Percentiles rank a stretch among this genome's conserved stretches.
Evolutionary conservation across 495 filamentous ascomycete species (phyloP).

Genomic region (Tuber indicum): DNA sequence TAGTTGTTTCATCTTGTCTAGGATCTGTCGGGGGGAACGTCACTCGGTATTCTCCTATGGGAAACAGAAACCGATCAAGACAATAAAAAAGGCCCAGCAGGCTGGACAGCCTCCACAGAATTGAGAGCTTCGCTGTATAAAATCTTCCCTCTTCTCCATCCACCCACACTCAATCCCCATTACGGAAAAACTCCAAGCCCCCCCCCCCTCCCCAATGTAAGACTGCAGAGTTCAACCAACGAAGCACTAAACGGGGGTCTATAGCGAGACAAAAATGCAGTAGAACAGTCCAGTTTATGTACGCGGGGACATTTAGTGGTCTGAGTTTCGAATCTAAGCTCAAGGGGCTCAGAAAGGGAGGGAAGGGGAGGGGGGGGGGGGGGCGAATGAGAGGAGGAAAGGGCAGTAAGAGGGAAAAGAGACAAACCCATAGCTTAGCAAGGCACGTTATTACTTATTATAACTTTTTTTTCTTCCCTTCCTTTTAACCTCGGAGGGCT

Average conservation of each 20-base stretch:
- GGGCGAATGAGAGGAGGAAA: neutral
- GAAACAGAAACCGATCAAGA: neutral
- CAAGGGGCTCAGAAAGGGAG: neutral
- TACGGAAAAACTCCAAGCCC: constrained; percentile 1
- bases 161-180: neutral
- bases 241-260: neutral
- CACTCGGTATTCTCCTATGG: neutral
- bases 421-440: neutral
- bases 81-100: neutral
- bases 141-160: neutral
- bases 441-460: constrained; percentile 1
- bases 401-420: neutral
- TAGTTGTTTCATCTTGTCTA: neutral
- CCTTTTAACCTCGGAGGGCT: neutral
- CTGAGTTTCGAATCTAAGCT: neutral
- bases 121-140: neutral
- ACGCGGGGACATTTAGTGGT: neutral
- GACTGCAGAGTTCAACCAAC: neutral
- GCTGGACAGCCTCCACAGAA: neutral
- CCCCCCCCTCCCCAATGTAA: neutral
- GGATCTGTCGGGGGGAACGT: neutral
- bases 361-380: neutral
- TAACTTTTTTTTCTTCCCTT: neutral
- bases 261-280: neutral
- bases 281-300: constrained; percentile 1